A percentile compares a stretch with the other conserved stretches of the same genome.
phyloP scores from a whole-genome alignment of 163 green algal species.

The Scenedesmus sp. region DNA sequence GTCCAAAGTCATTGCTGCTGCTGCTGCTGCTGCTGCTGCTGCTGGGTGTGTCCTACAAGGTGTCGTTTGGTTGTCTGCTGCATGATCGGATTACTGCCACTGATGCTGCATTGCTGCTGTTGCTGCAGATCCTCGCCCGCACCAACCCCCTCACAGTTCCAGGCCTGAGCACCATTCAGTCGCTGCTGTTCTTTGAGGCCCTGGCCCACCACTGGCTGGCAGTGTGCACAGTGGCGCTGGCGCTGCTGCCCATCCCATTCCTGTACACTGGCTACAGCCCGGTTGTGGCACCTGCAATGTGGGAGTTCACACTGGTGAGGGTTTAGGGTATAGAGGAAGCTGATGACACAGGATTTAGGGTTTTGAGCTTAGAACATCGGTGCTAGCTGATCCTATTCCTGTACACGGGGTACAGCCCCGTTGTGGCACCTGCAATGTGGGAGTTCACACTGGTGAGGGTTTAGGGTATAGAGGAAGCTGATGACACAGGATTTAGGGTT shows the following conservation, averaged over 20 bases:
- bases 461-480: background rate
- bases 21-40: background rate
- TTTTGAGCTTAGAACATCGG: too few relatives aligned
- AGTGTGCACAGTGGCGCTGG: constrained; percentile 48
- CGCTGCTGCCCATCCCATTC: constrained; percentile 57
- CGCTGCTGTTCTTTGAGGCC: constrained; percentile 66
- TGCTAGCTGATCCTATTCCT: constrained; percentile 52
- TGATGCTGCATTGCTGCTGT: background rate
- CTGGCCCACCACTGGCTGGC: constrained; percentile 61
- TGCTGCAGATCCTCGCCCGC: constrained; percentile 54
- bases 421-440: constrained; percentile 42
- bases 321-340: background rate
- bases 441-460: constrained; percentile 57
- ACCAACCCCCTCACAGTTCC: constrained; percentile 62
- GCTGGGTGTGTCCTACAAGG: background rate
- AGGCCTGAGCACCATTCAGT: constrained; percentile 55
- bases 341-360: background rate
- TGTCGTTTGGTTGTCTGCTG: too few relatives aligned
- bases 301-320: constrained; percentile 58
- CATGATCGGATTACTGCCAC: too few relatives aligned
- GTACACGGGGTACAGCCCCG: constrained; percentile 39
- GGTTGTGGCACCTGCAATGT: constrained; percentile 46
- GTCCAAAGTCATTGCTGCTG: too few relatives aligned
- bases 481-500: background rate
- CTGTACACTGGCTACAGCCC: constrained; percentile 50